Percentiles rank a stretch among this genome's conserved stretches.
These are phyloP conservation scores for Fusarium napiforme DNA, from an alignment of 2,329 filamentous ascomycete genomes.

Conservation along the genomic window DNA sequence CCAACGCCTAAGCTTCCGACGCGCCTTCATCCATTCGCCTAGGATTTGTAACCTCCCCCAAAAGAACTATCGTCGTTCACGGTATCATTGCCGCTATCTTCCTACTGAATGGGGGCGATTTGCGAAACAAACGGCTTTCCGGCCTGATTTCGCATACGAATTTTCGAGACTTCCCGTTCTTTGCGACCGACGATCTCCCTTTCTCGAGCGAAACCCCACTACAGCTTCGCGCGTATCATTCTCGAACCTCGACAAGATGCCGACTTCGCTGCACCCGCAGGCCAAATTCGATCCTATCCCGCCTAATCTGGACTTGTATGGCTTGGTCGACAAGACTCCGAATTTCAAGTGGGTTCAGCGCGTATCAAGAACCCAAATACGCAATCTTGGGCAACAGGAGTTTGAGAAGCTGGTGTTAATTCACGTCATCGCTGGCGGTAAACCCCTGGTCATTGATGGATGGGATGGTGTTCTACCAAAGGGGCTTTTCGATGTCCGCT, in stretches of 20 bases:
- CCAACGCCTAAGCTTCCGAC: conserved; percentile 10
- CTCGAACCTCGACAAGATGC: conserved; percentile 66
- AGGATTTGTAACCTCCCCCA: conserved; percentile 2
- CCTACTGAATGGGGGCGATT: conserved; percentile 2
- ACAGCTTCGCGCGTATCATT: conserved; percentile 14
- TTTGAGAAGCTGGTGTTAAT: conserved; percentile 88
- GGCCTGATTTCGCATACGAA: not conserved
- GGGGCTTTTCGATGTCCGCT: conserved; percentile 81
- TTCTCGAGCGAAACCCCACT: conserved; percentile 6
- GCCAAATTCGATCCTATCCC: conserved; percentile 93
- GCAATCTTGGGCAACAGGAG: conserved; percentile 77
- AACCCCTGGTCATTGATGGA: conserved; percentile 89
- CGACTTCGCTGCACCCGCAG: conserved; percentile 77
- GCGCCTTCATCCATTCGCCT: conserved; percentile 12
- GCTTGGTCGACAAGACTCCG: conserved; percentile 78
- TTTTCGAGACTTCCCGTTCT: not conserved
- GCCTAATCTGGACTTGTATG: conserved; percentile 81
- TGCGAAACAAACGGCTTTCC: conserved; percentile 2
- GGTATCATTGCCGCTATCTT: not conserved
- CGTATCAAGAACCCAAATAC: conserved; percentile 82
- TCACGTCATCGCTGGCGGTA: conserved; percentile 86
- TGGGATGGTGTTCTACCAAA: conserved; percentile 82
- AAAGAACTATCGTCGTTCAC: not conserved
- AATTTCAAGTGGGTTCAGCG: conserved; percentile 91
- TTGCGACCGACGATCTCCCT: not conserved